Base-by-base conservation (phyloP, 2,329 filamentous ascomycete species). In the Trichoderma sp. region DNA sequence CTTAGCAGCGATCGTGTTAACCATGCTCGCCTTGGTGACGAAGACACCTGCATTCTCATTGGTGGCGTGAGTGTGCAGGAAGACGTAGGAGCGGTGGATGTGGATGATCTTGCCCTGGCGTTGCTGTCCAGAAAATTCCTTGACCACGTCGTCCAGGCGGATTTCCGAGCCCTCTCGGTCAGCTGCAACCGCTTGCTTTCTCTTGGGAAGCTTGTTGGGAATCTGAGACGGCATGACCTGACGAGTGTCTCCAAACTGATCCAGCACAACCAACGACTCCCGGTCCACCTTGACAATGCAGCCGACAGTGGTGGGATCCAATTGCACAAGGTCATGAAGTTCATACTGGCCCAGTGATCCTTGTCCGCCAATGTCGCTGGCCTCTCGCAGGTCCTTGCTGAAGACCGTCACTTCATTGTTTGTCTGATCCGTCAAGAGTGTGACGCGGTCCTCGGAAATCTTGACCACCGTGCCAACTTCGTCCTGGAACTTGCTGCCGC, bases 381-480 rank as follows among this genome's bases (percentile, higher is more conserved):
- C 95, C 78, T 97, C 92, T 72, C 96, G 89, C 69, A 99, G 82
- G 81, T 99, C 95, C 78, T 97, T 97, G 82, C 94, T 97, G 77
- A 99, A 99, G 37, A 99, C 95, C 0, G 94, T 97, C 73, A 99
- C 93, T 77, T 99, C 95, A 63, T 90, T 89, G 79, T 95, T 94
- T 69, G 89, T 95, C 77, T 95, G 93, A 80, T 99, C 95, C 57
- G 92, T 97, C 71, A 99, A 83, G 71, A 99, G 84, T 1, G 95
- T 98, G 68, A 99, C 93, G 45, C 92, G 90, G 77, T 99, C 95
- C 69, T 97, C 93, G 58, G 89, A 90, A 72, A 97, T 95, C 78
- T 93, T 92, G 71, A 98, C 93, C 61, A 99, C 94, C 87, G 97
- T 97, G 79, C 95, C 95, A 53, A 98, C 91, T 80, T 99, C 95